Evolutionary conservation across 192 early-diverging fungal genomes (phyloP).

Genomic region (Podila minutissima): DNA sequence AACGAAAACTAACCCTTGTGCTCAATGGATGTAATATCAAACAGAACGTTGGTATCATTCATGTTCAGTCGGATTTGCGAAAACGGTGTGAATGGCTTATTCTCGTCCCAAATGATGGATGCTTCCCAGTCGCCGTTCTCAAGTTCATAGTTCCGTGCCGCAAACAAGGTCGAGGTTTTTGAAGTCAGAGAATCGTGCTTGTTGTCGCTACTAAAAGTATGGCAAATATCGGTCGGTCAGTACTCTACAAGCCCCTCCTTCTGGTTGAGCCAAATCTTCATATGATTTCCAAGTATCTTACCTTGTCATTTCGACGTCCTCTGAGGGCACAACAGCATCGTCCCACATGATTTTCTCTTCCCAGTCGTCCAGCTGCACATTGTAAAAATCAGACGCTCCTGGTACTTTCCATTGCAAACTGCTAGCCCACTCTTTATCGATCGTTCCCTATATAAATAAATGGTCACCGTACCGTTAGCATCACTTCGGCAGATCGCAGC

Average conservation of each 20-base stretch:
- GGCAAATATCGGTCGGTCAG: no score
- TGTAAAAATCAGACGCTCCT: conserved; percentile 58
- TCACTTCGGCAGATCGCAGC: neutral
- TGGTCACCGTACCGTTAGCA: neutral
- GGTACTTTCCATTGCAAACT: conserved; percentile 51
- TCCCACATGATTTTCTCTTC: conserved; percentile 87
- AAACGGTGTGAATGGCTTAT: conserved; percentile 62
- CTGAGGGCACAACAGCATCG: conserved; percentile 49
- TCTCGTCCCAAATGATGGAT: conserved; percentile 84
- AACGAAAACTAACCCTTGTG: conserved; percentile 26
- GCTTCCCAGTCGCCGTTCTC: conserved; percentile 78
- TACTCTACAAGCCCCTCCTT: no score
- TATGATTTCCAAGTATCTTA: conserved; percentile 1
- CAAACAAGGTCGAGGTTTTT: conserved; percentile 10
- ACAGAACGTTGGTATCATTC: conserved; percentile 83
- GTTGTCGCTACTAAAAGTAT: neutral
- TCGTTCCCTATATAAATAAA: conserved; percentile 4
- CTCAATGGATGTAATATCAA: conserved; percentile 66
- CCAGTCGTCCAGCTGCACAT: conserved; percentile 85
- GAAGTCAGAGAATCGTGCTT: neutral
- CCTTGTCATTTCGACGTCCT: conserved; percentile 8
- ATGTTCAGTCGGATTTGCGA: conserved; percentile 67
- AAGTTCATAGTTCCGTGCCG: conserved; percentile 65
- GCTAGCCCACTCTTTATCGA: conserved; percentile 32
- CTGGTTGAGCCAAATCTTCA: no score